Evolutionary conservation across 768 basidiomycete genomes (phyloP).

Genomic region (Boletus insuetus): DNA sequence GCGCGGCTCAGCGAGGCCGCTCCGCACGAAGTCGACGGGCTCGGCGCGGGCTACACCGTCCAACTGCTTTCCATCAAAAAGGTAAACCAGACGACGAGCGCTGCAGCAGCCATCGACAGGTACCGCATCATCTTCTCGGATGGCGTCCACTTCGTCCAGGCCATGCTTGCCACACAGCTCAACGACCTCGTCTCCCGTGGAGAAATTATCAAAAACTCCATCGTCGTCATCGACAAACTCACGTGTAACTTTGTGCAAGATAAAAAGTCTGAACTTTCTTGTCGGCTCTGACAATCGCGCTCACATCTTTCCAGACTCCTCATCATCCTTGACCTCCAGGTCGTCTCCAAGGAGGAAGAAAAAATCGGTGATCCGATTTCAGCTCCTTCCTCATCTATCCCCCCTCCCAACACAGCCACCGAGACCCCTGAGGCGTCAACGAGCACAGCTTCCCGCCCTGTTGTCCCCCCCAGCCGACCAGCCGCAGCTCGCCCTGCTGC

Average conservation of each 20-base stretch:
- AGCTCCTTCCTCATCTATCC: constrained; percentile 34
- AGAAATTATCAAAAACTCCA: constrained; percentile 57
- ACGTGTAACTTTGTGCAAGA: constrained; percentile 83
- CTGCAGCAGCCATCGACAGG: constrained; percentile 45
- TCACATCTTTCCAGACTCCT: constrained; percentile 54
- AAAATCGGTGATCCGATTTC: constrained; percentile 70
- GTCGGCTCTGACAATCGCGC: not conserved
- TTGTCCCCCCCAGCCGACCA: constrained; percentile 22
- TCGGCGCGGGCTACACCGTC: constrained; percentile 46
- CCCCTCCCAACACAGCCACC: constrained; percentile 15
- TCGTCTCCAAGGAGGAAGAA: constrained; percentile 50
- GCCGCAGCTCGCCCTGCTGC: constrained; percentile 6
- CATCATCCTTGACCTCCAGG: constrained; percentile 69
- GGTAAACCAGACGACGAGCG: constrained; percentile 42
- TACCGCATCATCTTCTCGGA: constrained; percentile 88
- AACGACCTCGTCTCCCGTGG: constrained; percentile 71
- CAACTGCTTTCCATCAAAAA: constrained; percentile 86
- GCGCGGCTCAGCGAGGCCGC: constrained; percentile 44
- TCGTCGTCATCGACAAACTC: constrained; percentile 70
- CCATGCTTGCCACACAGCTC: constrained; percentile 93
- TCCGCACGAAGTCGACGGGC: constrained; percentile 25
- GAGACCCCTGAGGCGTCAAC: constrained; percentile 29
- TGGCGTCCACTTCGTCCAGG: constrained; percentile 81
- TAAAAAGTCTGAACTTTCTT: constrained; percentile 52
- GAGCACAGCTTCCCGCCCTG: constrained; percentile 27